These are phyloP conservation scores for Leccinum truebloodii DNA, from an alignment of 768 basidiomycete genomes.

Conservation along the genomic window DNA sequence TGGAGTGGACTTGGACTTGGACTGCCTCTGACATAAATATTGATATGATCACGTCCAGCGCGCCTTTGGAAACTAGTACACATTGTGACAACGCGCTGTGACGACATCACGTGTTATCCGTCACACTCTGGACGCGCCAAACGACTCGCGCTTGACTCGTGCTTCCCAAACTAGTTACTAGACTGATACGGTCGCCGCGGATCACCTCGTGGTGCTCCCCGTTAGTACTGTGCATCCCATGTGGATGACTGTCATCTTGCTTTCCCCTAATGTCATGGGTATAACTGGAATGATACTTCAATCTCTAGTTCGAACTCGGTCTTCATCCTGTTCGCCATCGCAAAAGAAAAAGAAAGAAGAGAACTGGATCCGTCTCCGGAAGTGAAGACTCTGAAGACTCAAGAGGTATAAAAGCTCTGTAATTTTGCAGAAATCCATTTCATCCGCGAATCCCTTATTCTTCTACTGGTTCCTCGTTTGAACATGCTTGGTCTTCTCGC, in stretches of 20 bases:
- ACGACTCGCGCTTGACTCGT: too few relatives aligned
- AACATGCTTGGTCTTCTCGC: slow-evolving; percentile 23
- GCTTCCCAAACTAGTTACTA: too few relatives aligned
- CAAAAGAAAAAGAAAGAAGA: background rate
- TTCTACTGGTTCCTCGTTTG: background rate
- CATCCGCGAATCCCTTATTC: background rate
- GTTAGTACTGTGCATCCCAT: background rate
- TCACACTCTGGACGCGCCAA: background rate
- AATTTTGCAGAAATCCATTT: background rate
- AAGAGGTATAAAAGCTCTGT: slow-evolving; percentile 22
- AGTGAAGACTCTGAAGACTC: background rate
- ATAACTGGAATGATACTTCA: background rate
- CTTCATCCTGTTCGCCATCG: background rate
- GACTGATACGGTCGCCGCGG: background rate
- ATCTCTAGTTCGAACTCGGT: background rate
- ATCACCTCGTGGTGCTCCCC: background rate
- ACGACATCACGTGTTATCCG: slow-evolving; percentile 15
- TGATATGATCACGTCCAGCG: slow-evolving; percentile 2
- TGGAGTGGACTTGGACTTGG: background rate
- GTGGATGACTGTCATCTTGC: background rate
- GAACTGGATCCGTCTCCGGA: background rate
- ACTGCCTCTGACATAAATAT: slow-evolving; percentile 6
- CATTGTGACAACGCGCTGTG: slow-evolving; percentile 33
- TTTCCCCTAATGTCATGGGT: slow-evolving; percentile 3
- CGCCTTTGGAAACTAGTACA: background rate